phyloP scores from a whole-genome alignment of 352 stramenopile genomes.

The Phytophthora rubi region DNA sequence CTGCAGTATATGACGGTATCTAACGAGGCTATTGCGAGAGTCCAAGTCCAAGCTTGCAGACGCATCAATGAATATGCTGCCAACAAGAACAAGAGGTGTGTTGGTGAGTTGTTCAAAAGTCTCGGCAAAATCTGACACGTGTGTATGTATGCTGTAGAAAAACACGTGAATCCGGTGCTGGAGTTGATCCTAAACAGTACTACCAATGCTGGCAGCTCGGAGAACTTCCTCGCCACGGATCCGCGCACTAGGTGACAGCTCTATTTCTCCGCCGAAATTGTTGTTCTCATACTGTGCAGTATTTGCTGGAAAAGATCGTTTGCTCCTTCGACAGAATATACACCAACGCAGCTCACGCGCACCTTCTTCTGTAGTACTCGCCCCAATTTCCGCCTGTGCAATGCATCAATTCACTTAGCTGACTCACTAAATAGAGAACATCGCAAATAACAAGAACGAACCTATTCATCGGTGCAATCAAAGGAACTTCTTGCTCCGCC shows the following conservation, averaged over 20 bases:
- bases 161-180: constrained; percentile 12
- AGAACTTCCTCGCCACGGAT: constrained; percentile 12
- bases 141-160: constrained; percentile 21
- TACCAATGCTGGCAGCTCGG: constrained; percentile 51
- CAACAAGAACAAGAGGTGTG: constrained; percentile 37
- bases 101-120: constrained; percentile 1
- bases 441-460: constrained; percentile 13
- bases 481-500: constrained; percentile 45
- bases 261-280: background rate
- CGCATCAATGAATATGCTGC: constrained; percentile 43
- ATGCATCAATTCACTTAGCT: constrained; percentile 1
- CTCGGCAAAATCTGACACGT: background rate
- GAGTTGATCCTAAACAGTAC: constrained; percentile 42
- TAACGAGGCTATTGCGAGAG: constrained; percentile 42
- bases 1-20: constrained; percentile 46
- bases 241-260: constrained; percentile 1
- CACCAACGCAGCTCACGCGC: constrained; percentile 93
- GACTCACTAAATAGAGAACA: background rate
- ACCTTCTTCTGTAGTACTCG: constrained; percentile 93
- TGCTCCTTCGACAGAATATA: constrained; percentile 96
- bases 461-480: constrained; percentile 57
- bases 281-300: constrained; percentile 20
- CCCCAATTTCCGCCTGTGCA: constrained; percentile 87
- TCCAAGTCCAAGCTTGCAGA: constrained; percentile 50
- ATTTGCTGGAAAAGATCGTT: constrained; percentile 85